Conservation (phyloP, 805 yeast species). For the Torulaspora indica region DNA sequence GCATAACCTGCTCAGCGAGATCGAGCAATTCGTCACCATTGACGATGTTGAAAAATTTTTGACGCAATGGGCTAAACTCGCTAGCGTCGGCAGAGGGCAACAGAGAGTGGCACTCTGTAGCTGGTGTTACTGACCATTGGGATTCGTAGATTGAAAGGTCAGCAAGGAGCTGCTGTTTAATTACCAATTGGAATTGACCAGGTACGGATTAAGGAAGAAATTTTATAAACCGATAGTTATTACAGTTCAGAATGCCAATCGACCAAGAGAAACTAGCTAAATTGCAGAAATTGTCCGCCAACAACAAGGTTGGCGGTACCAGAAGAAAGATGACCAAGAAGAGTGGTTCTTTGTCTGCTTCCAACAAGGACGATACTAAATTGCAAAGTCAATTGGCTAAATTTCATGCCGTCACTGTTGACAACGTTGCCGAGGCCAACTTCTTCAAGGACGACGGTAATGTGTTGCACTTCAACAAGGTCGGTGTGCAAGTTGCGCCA, state of each 20-base stretch:
- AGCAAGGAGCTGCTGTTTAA: not conserved
- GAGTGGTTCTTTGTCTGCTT: slow-evolving; percentile 41
- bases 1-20: too few species aligned
- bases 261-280: slow-evolving; percentile 94
- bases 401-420: slow-evolving; percentile 82
- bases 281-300: slow-evolving; percentile 71
- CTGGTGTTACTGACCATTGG: not conserved
- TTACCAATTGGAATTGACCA: not conserved
- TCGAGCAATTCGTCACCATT: not conserved
- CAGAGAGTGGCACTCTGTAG: slow-evolving; percentile 3
- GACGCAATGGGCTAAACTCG: slow-evolving; percentile 3
- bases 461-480: slow-evolving; percentile 93
- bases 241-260: slow-evolving; percentile 57
- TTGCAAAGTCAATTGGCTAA: slow-evolving; percentile 84
- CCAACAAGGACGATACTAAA: slow-evolving; percentile 84
- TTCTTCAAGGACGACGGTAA: slow-evolving; percentile 95
- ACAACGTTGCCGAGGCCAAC: slow-evolving; percentile 93
- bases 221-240: not conserved
- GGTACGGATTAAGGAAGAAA: not conserved
- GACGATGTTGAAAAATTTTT: slow-evolving; percentile 12
- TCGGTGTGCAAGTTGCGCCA: slow-evolving; percentile 91
- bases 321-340: slow-evolving; percentile 89
- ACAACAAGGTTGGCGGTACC: slow-evolving; percentile 78
- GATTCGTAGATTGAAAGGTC: not conserved
- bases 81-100: slow-evolving; percentile 4